Base-by-base conservation (phyloP, 768 basidiomycete genomes). In the Austroboletus festivus region DNA sequence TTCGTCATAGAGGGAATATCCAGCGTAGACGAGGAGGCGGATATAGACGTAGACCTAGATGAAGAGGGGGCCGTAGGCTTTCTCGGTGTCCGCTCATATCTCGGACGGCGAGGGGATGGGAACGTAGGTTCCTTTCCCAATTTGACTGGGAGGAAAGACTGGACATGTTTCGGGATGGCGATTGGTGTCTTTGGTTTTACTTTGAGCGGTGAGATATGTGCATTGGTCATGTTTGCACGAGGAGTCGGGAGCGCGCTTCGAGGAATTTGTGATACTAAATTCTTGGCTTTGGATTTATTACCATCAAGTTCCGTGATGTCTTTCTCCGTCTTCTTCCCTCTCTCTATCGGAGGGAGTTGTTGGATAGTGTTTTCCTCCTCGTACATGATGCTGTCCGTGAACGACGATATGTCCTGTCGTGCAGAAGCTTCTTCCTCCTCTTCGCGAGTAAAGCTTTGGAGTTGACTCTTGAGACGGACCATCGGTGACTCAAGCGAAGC, bases 401-500 rank as follows among this genome's bases (percentile, higher is more conserved):
- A 18, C 24, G 53, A 52, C 3, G 63, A 56, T 15, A 26, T 15
- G 18, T 68, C 61, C 20, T 48, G 42, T 24, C 33, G 57, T 40
- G 33, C 57, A 43, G 46, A 60, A 6, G 74, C 73, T 19, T 62
- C 67, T 13, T 55, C 64, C 18, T 78, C 75, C 24, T 64, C 66
- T n/a, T n/a, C n/a, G 11, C 48, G 51, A 5, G 77, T 69, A 35
- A 87, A 75, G 11, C 75, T 75, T 47, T 77, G 77, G 1, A 89
- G 69, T 38, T 86, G 81, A 34, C 79, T 73, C 55, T 81, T 81
- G 46, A 89, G 73, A 19, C 81, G 77, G 21, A 82, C 75, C 35
- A 90, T 75, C 7, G 91, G 88, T 0, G 83, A 84, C 61, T 90
- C 86, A 50, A 91, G 61, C 4, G 86, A 84, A 6, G 76, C 72